phyloP scores from a whole-genome alignment of 768 basidiomycete genomes.

The Hypsizygus marmoreus region DNA sequence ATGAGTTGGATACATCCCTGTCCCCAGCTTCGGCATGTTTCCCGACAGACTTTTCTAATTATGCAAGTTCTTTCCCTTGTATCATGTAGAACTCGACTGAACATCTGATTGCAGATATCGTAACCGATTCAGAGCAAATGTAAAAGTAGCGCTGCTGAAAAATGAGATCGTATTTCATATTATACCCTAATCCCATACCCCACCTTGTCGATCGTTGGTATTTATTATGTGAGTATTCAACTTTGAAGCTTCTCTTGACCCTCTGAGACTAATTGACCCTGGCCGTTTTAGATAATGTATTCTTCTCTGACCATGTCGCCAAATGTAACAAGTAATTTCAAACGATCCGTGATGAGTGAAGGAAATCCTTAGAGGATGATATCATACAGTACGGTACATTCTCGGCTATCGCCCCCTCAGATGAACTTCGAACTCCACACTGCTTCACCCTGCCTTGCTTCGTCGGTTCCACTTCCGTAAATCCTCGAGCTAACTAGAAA shows the following conservation, averaged over 20 bases:
- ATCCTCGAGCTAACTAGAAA: slow-evolving; percentile 49
- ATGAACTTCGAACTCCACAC: slow-evolving; percentile 57
- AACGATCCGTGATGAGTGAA: slow-evolving; percentile 3
- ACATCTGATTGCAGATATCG: slow-evolving; percentile 6
- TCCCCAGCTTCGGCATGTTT: slow-evolving; percentile 29
- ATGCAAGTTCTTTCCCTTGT: slow-evolving; percentile 26
- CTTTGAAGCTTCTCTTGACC: background rate
- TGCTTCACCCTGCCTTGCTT: slow-evolving; percentile 52
- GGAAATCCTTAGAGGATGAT: slow-evolving; percentile 5
- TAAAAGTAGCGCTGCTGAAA: slow-evolving; percentile 3
- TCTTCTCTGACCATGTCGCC: too few species aligned
- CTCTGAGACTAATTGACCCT: background rate
- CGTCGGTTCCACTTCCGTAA: slow-evolving; percentile 47
- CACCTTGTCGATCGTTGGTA: too few species aligned
- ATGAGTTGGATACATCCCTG: slow-evolving; percentile 16
- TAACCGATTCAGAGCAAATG: slow-evolving; percentile 8
- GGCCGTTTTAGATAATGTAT: too few species aligned
- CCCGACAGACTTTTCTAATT: slow-evolving; percentile 31
- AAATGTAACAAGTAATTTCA: slow-evolving; percentile 7
- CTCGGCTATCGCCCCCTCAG: slow-evolving; percentile 19
- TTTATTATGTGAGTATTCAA: background rate
- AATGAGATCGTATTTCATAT: slow-evolving; percentile 15
- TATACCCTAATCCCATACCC: slow-evolving; percentile 17
- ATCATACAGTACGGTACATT: slow-evolving; percentile 6
- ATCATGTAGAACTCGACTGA: background rate